Conservation (phyloP, 2,329 filamentous ascomycete species). For the Aureobasidium subglaciale region DNA sequence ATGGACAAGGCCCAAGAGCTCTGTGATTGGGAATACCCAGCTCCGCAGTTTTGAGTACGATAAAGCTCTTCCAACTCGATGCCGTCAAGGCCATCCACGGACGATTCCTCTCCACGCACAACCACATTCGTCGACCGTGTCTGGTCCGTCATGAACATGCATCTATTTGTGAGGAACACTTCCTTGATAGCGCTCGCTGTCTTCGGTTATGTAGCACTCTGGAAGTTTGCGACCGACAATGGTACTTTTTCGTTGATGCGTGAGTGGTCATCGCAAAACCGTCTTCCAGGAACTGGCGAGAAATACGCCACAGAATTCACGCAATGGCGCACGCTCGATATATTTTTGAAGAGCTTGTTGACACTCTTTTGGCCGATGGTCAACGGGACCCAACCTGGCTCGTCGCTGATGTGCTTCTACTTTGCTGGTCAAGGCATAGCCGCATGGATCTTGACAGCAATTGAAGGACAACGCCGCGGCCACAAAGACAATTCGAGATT, state of each 20-base stretch:
- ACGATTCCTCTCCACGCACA: background rate
- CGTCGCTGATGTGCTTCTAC: constrained; percentile 12
- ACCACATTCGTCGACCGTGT: background rate
- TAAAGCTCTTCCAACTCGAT: background rate
- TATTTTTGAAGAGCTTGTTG: background rate
- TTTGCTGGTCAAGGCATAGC: constrained; percentile 14
- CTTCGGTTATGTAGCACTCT: constrained; percentile 5
- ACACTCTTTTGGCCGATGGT: constrained; percentile 14
- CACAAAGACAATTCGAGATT: background rate
- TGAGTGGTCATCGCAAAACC: background rate
- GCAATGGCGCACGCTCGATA: background rate
- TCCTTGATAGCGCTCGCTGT: background rate
- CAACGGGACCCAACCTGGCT: background rate
- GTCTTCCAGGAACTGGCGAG: background rate
- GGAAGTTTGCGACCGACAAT: background rate
- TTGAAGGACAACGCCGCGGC: background rate
- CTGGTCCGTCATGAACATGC: background rate
- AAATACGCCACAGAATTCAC: constrained; percentile 8
- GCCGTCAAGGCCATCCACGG: background rate
- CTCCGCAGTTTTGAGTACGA: no score
- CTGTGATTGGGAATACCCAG: no score
- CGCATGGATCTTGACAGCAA: constrained; percentile 6
- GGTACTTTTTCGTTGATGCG: background rate
- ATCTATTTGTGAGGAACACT: background rate
- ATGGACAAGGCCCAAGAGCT: no score